Percentiles rank a stretch among this genome's conserved stretches.
phyloP scores from a whole-genome alignment of 2,329 filamentous ascomycete species.

The Colletotrichum neosansevieriae region DNA sequence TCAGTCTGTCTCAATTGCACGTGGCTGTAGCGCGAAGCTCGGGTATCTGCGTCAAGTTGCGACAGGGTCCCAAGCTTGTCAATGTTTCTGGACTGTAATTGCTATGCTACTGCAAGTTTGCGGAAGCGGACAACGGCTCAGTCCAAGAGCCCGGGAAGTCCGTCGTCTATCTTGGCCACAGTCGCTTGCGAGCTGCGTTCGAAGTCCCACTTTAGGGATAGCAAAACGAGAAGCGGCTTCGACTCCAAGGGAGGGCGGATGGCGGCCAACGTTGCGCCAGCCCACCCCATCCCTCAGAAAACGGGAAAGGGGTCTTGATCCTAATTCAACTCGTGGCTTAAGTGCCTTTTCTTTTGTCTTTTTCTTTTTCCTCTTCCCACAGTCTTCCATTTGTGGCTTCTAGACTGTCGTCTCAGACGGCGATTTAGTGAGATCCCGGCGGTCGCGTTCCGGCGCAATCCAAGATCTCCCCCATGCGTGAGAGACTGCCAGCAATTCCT shows the following conservation, averaged over 20 bases:
- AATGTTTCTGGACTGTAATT: slow-evolving; percentile 6
- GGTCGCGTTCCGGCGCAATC: slow-evolving; percentile 21
- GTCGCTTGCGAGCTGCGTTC: slow-evolving; percentile 13
- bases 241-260: slow-evolving; percentile 2
- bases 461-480: slow-evolving; percentile 24
- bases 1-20: slow-evolving; percentile 8
- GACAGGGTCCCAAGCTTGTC: slow-evolving; percentile 36
- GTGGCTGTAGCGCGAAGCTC: neutral
- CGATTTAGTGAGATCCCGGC: neutral
- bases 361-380: neutral
- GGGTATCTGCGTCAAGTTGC: slow-evolving; percentile 25
- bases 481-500: neutral
- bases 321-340: slow-evolving; percentile 20
- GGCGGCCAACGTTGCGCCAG: slow-evolving; percentile 16
- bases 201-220: neutral
- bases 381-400: neutral
- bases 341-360: neutral
- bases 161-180: slow-evolving; percentile 3
- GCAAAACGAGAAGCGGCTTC: neutral
- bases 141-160: slow-evolving; percentile 4
- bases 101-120: neutral
- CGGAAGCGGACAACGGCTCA: neutral
- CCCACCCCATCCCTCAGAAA: slow-evolving; percentile 1
- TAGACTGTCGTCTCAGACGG: slow-evolving; percentile 16
- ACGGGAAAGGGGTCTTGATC: slow-evolving; percentile 15